A percentile compares a stretch with the other conserved stretches of the same genome.
phyloP scores from a whole-genome alignment of 371 early-diverging fungal species.

The Amoeboradix gromovi region DNA sequence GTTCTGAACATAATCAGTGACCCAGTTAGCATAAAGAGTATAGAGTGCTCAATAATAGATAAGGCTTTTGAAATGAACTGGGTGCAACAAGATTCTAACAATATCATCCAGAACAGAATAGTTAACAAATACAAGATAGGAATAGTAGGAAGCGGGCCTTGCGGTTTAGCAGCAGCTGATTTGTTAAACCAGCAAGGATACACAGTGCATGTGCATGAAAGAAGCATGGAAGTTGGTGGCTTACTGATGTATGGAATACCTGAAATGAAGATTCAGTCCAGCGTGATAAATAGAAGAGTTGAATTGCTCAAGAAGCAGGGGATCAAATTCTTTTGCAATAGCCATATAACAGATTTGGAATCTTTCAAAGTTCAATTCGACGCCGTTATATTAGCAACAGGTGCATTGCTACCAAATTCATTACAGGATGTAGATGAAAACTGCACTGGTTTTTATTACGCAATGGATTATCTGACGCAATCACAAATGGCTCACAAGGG shows the following conservation, averaged over 20 bases:
- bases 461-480: conserved; percentile 76
- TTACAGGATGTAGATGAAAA: conserved; percentile 56
- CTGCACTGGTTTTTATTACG: conserved; percentile 70
- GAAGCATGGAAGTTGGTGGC: conserved; percentile 79
- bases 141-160: conserved; percentile 76
- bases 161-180: conserved; percentile 81
- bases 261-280: conserved; percentile 94
- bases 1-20: conserved; percentile 60
- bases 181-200: conserved; percentile 88
- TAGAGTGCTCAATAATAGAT: conserved; percentile 86
- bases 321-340: conserved; percentile 45
- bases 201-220: conserved; percentile 67
- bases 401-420: conserved; percentile 88
- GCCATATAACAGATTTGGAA: conserved; percentile 39
- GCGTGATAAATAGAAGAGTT: conserved; percentile 60
- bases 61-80: conserved; percentile 76
- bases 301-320: conserved; percentile 66
- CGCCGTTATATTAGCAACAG: conserved; percentile 58
- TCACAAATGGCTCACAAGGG: conserved; percentile 61
- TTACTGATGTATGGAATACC: conserved; percentile 91
- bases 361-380: conserved; percentile 34
- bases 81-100: too few relatives aligned
- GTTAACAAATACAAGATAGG: conserved; percentile 53
- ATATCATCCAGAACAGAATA: too few relatives aligned
- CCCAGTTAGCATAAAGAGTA: conserved; percentile 80